Base-by-base conservation (phyloP, 495 filamentous ascomycete genomes). In the Sordaria brevicollis region DNA sequence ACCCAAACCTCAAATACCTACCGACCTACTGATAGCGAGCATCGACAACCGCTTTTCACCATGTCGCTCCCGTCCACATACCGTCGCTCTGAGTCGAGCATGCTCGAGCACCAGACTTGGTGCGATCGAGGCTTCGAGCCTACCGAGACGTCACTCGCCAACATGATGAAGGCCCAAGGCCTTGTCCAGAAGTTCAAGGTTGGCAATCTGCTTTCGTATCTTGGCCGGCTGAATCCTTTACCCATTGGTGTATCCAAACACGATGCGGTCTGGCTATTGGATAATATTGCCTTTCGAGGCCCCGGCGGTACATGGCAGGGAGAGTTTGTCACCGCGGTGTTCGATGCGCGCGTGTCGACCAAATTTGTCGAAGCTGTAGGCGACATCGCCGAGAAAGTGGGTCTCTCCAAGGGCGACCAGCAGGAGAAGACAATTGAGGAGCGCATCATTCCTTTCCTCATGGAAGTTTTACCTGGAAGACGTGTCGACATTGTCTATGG, bases 191-290 rank as follows among this genome's bases (percentile, higher is more conserved):
- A 70, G 38, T 72, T 75, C 72, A 79, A 77, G 35, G 35, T 80
- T 35, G 71, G 70, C 29, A 68, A 78, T 62, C 38, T 84, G 17
- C 79, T 86, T 66, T 84, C 84, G 11, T 83, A 84, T 49, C 73
- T 86, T 33, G 82, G 83, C 37, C 65, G 71, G 21, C 76, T 73
- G 33, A 86, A 86, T 70, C 84, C 85, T 5, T 69, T 82, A 2
- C 79, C 80, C 3, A 76, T 77, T 25, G 70, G 74, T 5, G 75
- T 87, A 41, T 77, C 76, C 8, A 71, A 70, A 3, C 71, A 80
- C 65, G 88, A 97, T 72, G 86, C 84, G 10, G 89, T 97, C 29
- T 97, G 94, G 94, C 82, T 98, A 13, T 79, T 97, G 41, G 93
- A 97, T 81, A 97, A 95, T 74, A 93, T 92, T 8, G 94, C 93